phyloP scores from a whole-genome alignment of 768 basidiomycete genomes.

The Lentinula edodes region DNA sequence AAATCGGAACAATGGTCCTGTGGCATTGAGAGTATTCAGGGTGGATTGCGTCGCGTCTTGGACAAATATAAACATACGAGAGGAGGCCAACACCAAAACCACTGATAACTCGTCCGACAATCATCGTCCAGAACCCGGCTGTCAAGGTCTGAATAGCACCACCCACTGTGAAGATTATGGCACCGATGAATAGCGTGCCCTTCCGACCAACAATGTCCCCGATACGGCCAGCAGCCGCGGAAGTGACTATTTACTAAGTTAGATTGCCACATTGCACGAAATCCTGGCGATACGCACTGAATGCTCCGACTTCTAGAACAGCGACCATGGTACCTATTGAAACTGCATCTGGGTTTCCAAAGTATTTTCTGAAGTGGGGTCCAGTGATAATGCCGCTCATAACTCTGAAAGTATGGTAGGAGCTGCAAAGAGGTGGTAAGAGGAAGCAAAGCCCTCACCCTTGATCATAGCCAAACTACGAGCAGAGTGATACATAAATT shows the following conservation, averaged over 20 bases:
- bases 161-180: conserved; percentile 79
- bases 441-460: conserved; percentile 40
- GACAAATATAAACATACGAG: conserved; percentile 42
- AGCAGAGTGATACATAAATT: background rate
- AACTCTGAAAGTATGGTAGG: conserved; percentile 41
- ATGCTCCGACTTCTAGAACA: conserved; percentile 89
- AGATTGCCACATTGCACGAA: background rate
- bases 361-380: conserved; percentile 76
- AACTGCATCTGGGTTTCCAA: conserved; percentile 68
- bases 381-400: conserved; percentile 92
- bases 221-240: conserved; percentile 80
- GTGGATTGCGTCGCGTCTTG: background rate
- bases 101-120: conserved; percentile 62
- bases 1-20: conserved; percentile 92
- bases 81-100: conserved; percentile 77
- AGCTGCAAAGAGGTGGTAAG: conserved; percentile 3
- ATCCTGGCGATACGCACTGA: conserved; percentile 45
- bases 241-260: conserved; percentile 56
- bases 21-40: background rate
- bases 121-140: conserved; percentile 73
- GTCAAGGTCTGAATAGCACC: conserved; percentile 85
- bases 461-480: conserved; percentile 82
- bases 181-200: conserved; percentile 80
- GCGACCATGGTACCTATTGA: conserved; percentile 93
- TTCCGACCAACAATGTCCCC: conserved; percentile 84